Base-by-base conservation (phyloP, 139 green algal genomes). In the Raphidocelis subcapitata region DNA sequence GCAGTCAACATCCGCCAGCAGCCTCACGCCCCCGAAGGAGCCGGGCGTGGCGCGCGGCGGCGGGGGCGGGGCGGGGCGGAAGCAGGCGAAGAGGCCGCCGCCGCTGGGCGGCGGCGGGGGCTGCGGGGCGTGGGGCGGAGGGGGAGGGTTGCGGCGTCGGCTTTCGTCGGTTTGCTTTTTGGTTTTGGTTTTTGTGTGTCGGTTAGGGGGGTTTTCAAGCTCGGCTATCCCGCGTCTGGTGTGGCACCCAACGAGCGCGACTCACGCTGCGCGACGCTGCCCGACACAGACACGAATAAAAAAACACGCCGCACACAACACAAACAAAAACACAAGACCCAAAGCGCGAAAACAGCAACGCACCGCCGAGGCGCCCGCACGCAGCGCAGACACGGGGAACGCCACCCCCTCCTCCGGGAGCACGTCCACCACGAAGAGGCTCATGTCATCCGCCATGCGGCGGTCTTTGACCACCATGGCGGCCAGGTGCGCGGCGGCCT, bases 361-460 rank as follows among this genome's bases (percentile, higher is more conserved):
- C n/a, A n/a, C n/a, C n/a, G n/a, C n/a, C n/a, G n/a, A n/a, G n/a
- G n/a, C n/a, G n/a, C n/a, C n/a, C n/a, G n/a, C n/a, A 16, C 44
- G 54, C 60, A 80, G 81, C 16, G 67, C 76, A 14, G 80, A 65
- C 12, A 84, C 80, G 29, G 75, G 67, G 67, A 86, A 92, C 23
- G 29, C 71, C 37, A 72, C 75, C 44, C 60, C 49, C 35, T 79
- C 79, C 3, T 63, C 56, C 4, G 89, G 87, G 23, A 94, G 61
- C 55, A 97, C 60, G 78, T 97, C 93, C 1, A 91, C 66, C 1
- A 96, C 77, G 5, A 97, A 82, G 49, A 97, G 75, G 36, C 87
- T 87, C 16, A 91, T 92, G 80, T 97, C 93, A 64, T 97, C 93
- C 15, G 81, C 73, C 62, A 95, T 78, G 47, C 86, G 83, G 12